phyloP scores from a whole-genome alignment of 2,329 filamentous ascomycete genomes.

The Talaromyces piceae region DNA sequence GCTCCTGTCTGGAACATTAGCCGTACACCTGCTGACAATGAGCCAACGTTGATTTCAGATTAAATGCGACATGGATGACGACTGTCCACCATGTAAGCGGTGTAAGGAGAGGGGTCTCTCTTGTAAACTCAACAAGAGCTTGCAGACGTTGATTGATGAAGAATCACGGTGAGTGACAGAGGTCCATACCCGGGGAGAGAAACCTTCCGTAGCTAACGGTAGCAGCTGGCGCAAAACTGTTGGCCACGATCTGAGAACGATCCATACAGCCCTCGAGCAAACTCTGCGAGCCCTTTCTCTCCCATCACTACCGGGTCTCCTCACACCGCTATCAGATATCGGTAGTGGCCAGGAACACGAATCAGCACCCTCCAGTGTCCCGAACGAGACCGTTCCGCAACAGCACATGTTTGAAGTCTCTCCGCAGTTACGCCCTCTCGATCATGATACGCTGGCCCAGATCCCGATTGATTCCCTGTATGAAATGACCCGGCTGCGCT shows the following conservation, averaged over 20 bases:
- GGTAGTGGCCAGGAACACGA: constrained; percentile 4
- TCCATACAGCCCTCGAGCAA: constrained; percentile 16
- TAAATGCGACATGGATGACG: constrained; percentile 42
- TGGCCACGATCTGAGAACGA: constrained; percentile 10
- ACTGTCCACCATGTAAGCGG: constrained; percentile 41
- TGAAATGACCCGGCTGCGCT: constrained; percentile 20
- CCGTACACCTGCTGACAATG: not conserved
- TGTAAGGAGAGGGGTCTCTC: constrained; percentile 40
- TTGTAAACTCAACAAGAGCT: constrained; percentile 42
- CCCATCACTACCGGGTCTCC: constrained; percentile 31
- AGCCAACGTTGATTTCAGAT: constrained; percentile 17
- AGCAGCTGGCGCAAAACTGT: constrained; percentile 21
- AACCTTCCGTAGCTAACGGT: not conserved
- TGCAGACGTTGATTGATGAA: constrained; percentile 40
- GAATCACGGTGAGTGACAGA: constrained; percentile 20
- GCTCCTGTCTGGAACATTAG: not conserved
- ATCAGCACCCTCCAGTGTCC: not conserved
- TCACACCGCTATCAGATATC: constrained; percentile 20
- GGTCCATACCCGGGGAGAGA: not conserved
- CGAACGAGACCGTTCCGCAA: not conserved
- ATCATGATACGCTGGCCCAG: constrained; percentile 15
- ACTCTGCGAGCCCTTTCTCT: constrained; percentile 32
- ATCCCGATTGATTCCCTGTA: constrained; percentile 24
- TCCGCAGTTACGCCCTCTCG: not conserved
- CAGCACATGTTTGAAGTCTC: constrained; percentile 1